Evolutionary conservation across 805 yeast species (phyloP).

Genomic region (Geotrichum ghanense): DNA sequence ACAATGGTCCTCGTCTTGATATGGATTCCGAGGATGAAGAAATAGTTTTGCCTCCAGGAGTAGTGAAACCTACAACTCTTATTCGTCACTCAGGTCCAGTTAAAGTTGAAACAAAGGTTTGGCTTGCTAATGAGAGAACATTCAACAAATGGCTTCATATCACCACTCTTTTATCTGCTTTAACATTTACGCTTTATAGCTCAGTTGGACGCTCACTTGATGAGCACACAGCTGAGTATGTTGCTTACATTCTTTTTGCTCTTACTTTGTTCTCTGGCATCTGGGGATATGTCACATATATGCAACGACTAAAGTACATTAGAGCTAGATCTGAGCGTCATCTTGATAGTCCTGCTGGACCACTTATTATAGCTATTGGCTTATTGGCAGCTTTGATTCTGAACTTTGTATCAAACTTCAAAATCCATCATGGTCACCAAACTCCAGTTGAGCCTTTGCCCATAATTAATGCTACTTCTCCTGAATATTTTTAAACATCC

Average conservation of each 20-base stretch:
- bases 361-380: conserved; percentile 63
- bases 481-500: not conserved
- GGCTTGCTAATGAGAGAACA: conserved; percentile 97
- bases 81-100: conserved; percentile 85
- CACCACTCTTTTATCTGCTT: conserved; percentile 68
- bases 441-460: not conserved
- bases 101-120: conserved; percentile 93
- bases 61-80: conserved; percentile 63
- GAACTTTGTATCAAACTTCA: conserved; percentile 38
- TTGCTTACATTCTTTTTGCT: conserved; percentile 73
- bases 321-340: conserved; percentile 76
- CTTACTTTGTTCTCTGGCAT: conserved; percentile 72
- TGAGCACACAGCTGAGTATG: conserved; percentile 40
- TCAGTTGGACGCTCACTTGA: conserved; percentile 60
- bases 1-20: conserved; percentile 14
- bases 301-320: conserved; percentile 59
- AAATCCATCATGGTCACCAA: not conserved
- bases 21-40: conserved; percentile 73
- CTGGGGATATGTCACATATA: conserved; percentile 82
- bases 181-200: conserved; percentile 75
- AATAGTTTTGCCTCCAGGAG: conserved; percentile 80
- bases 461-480: not conserved
- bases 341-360: conserved; percentile 84
- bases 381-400: conserved; percentile 53
- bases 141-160: conserved; percentile 92